A percentile compares a stretch with the other conserved stretches of the same genome.
Conservation (phyloP, 1,284 basidiomycete species). For the Rhodotorula glutinis region DNA sequence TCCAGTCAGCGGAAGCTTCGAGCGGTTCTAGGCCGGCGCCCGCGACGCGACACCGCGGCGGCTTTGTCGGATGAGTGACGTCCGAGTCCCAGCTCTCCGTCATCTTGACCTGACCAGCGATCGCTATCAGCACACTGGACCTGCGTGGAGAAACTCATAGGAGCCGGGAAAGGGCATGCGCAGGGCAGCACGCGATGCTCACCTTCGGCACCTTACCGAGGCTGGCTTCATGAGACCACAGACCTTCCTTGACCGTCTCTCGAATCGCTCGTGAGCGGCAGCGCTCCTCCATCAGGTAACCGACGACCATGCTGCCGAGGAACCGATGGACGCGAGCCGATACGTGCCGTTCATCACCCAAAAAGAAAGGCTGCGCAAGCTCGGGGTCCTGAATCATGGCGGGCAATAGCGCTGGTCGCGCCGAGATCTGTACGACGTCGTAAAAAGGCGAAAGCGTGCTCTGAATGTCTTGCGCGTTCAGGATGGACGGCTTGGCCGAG, state of each 20-base stretch:
- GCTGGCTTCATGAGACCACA: neutral
- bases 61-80: constrained; percentile 1
- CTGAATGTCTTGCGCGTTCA: constrained; percentile 8
- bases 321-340: constrained; percentile 9
- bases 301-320: constrained; percentile 24
- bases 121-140: accelerated
- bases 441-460: constrained; percentile 14
- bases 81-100: constrained; percentile 9
- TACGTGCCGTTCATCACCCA: constrained; percentile 15
- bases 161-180: neutral
- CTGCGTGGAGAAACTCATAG: too few relatives aligned
- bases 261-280: neutral
- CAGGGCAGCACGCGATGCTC: neutral
- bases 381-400: constrained; percentile 9
- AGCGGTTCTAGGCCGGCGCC: constrained; percentile 6
- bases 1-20: neutral
- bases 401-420: constrained; percentile 4
- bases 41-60: neutral
- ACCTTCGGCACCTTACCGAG: constrained; percentile 7
- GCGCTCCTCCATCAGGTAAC: constrained; percentile 10
- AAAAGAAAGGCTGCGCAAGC: constrained; percentile 14
- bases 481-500: neutral
- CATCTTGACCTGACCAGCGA: constrained; percentile 11
- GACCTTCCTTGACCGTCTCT: neutral
- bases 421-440: constrained; percentile 18